These are phyloP conservation scores for Cryptococcus floricola DNA, from an alignment of 1,284 basidiomycete genomes.

Conservation along the genomic window DNA sequence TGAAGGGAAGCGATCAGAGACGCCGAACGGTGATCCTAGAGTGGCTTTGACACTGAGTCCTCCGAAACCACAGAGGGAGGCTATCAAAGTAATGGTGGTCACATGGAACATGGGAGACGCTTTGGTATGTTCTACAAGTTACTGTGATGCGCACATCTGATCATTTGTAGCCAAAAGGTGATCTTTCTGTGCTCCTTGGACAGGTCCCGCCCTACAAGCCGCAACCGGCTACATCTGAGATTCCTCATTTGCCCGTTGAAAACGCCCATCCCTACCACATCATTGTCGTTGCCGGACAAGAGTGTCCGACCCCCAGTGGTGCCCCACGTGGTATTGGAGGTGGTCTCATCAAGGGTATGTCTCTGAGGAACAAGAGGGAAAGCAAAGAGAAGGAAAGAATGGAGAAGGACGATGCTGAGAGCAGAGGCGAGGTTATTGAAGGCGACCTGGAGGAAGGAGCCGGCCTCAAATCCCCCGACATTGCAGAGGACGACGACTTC, in stretches of 20 bases:
- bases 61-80: slow-evolving; percentile 24
- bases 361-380: slow-evolving; percentile 17
- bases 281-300: slow-evolving; percentile 53
- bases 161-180: slow-evolving; percentile 48
- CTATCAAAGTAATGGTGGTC: slow-evolving; percentile 52
- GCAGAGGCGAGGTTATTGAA: neutral
- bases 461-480: slow-evolving; percentile 1
- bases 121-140: slow-evolving; percentile 35
- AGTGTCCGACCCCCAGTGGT: slow-evolving; percentile 48
- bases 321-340: slow-evolving; percentile 46
- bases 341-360: slow-evolving; percentile 47
- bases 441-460: slow-evolving; percentile 7
- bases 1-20: neutral
- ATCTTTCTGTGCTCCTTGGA: slow-evolving; percentile 52
- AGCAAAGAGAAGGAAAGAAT: slow-evolving; percentile 22
- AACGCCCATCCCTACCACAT: slow-evolving; percentile 53
- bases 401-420: slow-evolving; percentile 1
- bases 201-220: slow-evolving; percentile 48
- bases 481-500: neutral
- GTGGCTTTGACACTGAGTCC: neutral
- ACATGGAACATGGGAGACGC: slow-evolving; percentile 55
- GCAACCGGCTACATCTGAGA: slow-evolving; percentile 7
- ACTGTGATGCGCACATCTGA: neutral
- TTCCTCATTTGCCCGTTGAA: slow-evolving; percentile 33
- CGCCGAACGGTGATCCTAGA: neutral